Base-by-base conservation (phyloP, 179 eudicot genomes). In the Spergularia azorica region DNA sequence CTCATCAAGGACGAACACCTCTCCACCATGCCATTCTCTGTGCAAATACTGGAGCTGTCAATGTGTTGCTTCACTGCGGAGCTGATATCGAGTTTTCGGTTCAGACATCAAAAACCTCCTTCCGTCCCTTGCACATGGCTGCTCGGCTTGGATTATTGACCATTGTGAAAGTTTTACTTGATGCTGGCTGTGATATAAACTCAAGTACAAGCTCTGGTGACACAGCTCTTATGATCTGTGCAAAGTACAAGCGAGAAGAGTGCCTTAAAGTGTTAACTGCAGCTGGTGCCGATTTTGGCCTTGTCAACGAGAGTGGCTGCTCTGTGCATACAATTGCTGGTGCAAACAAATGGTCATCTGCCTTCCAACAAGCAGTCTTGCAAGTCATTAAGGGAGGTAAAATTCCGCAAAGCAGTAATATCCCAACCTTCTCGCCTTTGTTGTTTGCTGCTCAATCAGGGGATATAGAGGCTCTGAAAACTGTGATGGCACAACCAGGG, bases 11-110 rank as follows among this genome's bases (percentile, higher is more conserved):
- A 71, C 87, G 98, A 83, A 93, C 88, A n/a, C 93, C 91, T 62
- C 87, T 93, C 63, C 98, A 95, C 80, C 97, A 93, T 71, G 97
- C 98, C 80, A 84, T 95, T 55, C 93, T 95, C 16, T 95, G 98
- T 58, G 77, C 80, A 66, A 90, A 85, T 54, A 32, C 63, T 2
- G 79, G 74, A 58, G 96, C 97, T 11, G 84, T 86, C 71, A 84
- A 81, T 7, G 81, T 85, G 32, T 85, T 95, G 4, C 65, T 93
- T 26, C 87, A 82, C 36, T 80, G 80, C 38, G 90, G 93, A 60
- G 86, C 91, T 64, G 54, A 87, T 48, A 67, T 84, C 2, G 93
- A 91, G 77, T 70, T 80, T 76, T 88, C 89, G 3, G 79, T 87
- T 61, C 82, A 70, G 80, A 86, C 86, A 48, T 67, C 69, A 21